Evolutionary conservation across 75 land plant genomes (phyloP).

Genomic region (Picea sitchensis): DNA sequence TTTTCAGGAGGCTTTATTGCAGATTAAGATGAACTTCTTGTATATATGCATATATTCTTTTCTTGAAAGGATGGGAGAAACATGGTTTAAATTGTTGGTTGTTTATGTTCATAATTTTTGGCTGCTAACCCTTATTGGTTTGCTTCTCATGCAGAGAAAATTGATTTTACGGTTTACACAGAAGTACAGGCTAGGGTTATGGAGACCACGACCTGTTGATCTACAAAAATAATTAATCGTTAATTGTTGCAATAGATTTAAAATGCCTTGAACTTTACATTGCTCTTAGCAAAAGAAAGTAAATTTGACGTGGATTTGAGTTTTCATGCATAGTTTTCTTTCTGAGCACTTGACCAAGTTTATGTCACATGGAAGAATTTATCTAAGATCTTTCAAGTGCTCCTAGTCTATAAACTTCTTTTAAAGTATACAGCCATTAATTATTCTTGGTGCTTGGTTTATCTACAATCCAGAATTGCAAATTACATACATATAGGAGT

Average conservation of each 20-base stretch:
- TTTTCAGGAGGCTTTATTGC: background rate
- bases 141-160: slow-evolving; percentile 63
- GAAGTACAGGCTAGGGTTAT: slow-evolving; percentile 73
- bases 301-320: background rate
- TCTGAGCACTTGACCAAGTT: background rate
- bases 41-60: background rate
- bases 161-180: slow-evolving; percentile 65
- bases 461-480: background rate
- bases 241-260: background rate
- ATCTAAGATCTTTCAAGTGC: too few relatives aligned
- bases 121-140: background rate
- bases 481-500: background rate
- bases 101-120: background rate
- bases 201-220: slow-evolving; percentile 57
- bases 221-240: background rate
- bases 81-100: background rate
- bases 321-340: background rate
- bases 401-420: too few relatives aligned
- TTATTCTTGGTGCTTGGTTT: background rate
- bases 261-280: too few relatives aligned
- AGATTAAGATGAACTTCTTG: background rate
- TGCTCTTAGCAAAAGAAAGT: background rate
- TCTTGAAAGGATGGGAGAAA: background rate
- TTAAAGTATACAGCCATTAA: background rate
- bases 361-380: too few relatives aligned